phyloP scores from a whole-genome alignment of 1,139 yeast genomes.

The Pichia sp. region DNA sequence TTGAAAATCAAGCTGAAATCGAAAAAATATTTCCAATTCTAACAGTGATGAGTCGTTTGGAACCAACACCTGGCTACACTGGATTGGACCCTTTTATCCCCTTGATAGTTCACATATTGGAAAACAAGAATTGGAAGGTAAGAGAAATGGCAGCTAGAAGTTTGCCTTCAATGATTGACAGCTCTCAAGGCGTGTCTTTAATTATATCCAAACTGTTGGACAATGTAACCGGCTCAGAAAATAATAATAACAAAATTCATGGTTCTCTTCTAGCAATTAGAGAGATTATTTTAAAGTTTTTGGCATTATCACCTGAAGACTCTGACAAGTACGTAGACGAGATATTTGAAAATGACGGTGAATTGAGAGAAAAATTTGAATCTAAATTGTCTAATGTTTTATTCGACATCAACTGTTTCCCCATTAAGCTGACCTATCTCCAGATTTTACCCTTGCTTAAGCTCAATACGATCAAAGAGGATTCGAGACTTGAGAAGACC shows the following conservation, averaged over 20 bases:
- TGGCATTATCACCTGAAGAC: conserved; percentile 4
- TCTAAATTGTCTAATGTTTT: conserved; percentile 3
- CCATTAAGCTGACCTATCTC: conserved; percentile 22
- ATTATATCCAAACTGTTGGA: conserved; percentile 12
- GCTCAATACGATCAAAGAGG: neutral
- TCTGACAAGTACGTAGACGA: conserved; percentile 4
- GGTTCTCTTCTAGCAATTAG: conserved; percentile 48
- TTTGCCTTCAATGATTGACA: conserved; percentile 46
- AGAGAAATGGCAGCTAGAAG: conserved; percentile 82
- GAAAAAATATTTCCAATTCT: conserved; percentile 72
- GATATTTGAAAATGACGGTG: neutral
- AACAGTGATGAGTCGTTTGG: conserved; percentile 64
- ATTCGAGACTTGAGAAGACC: neutral
- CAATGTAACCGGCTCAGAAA: conserved; percentile 11
- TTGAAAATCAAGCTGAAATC: conserved; percentile 28
- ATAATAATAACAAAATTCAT: conserved; percentile 47
- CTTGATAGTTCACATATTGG: conserved; percentile 44
- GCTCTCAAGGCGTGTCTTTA: conserved; percentile 21
- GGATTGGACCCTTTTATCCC: conserved; percentile 49
- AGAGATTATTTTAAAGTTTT: conserved; percentile 10
- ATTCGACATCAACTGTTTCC: conserved; percentile 11
- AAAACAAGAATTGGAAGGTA: conserved; percentile 66
- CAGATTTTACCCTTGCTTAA: conserved; percentile 17
- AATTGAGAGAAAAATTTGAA: conserved; percentile 4
- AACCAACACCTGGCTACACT: conserved; percentile 50